Percentiles rank a stretch among this genome's conserved stretches.
Evolutionary conservation across 148 eudicot species (phyloP).

Genomic region (Camellia sinensis): DNA sequence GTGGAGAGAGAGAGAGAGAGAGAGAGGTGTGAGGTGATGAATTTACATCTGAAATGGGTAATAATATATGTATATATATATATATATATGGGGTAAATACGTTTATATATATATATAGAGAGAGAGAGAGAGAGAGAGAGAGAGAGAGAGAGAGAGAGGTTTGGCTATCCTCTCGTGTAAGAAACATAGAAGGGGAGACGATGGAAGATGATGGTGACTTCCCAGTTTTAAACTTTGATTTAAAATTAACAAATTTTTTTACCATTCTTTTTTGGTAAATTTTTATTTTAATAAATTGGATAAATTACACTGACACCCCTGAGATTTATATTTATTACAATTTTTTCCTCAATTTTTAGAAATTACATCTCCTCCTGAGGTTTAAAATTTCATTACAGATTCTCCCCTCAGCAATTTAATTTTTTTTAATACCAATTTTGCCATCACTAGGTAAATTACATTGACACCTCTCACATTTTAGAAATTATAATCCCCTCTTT

Average conservation of each 20-base stretch:
- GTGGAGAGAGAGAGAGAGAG: conserved; percentile 18
- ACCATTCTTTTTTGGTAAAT: too few relatives aligned
- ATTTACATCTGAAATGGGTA: conserved; percentile 35
- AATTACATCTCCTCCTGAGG: too few relatives aligned
- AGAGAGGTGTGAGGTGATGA: conserved; percentile 31
- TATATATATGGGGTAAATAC: background rate
- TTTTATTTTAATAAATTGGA: too few relatives aligned
- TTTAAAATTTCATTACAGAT: too few relatives aligned
- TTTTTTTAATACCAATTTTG: too few relatives aligned
- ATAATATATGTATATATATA: conserved; percentile 18
- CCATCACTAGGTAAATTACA: too few relatives aligned
- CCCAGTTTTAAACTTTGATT: background rate
- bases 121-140: conserved; percentile 22
- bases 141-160: conserved; percentile 26
- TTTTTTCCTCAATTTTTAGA: too few relatives aligned
- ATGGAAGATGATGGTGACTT: conserved; percentile 52
- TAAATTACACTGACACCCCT: too few relatives aligned
- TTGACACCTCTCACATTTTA: too few relatives aligned
- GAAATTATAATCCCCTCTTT: too few relatives aligned
- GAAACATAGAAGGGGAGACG: conserved; percentile 45
- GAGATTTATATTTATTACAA: too few relatives aligned
- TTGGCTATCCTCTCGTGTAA: conserved; percentile 65
- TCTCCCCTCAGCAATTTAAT: too few relatives aligned
- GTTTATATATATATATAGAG: conserved; percentile 20
- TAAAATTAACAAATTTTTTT: background rate